These are phyloP conservation scores for Niveomyces coronatus DNA, from an alignment of 2,329 filamentous ascomycete genomes.

Conservation along the genomic window DNA sequence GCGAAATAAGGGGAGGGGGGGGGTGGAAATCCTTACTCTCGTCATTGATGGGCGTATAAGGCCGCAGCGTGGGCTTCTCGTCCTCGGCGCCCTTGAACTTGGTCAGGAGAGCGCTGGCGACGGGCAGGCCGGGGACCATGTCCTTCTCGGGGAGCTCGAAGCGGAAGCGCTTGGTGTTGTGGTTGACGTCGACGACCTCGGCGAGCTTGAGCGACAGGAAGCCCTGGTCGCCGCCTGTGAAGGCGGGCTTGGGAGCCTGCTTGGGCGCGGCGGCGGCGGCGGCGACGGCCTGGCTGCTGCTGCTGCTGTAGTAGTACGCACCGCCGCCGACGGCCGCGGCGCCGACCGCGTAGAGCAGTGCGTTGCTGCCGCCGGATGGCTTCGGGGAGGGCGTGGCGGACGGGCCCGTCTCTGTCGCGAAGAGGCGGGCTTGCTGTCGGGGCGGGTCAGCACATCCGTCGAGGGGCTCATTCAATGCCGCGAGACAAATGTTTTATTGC, in stretches of 20 bases:
- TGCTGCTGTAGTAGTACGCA: constrained; percentile 43
- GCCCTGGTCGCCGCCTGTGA: constrained; percentile 82
- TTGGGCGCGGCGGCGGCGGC: constrained; percentile 29
- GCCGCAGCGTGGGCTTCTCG: constrained; percentile 78
- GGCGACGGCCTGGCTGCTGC: constrained; percentile 36
- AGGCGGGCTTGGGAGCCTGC: constrained; percentile 37
- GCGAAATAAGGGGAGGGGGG: too few species aligned
- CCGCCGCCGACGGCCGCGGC: constrained; percentile 48
- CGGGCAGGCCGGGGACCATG: constrained; percentile 68
- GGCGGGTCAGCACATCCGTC: constrained; percentile 19
- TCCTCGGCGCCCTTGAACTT: constrained; percentile 79
- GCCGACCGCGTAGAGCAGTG: constrained; percentile 49
- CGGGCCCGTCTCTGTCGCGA: constrained; percentile 51
- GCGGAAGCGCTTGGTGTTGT: constrained; percentile 89
- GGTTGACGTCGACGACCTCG: constrained; percentile 69
- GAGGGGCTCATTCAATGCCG: constrained; percentile 10
- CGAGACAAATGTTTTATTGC: too few species aligned
- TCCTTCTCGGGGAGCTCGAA: constrained; percentile 81
- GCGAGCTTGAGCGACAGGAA: constrained; percentile 75
- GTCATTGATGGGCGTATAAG: constrained; percentile 87
- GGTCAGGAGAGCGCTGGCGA: constrained; percentile 82
- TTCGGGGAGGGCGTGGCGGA: too few species aligned
- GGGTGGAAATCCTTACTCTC: too few species aligned
- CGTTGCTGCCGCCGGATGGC: constrained; percentile 47
- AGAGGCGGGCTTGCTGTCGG: constrained; percentile 42